A percentile compares a stretch with the other conserved stretches of the same genome.
Conservation (phyloP, 352 stramenopile genomes). For the Blastocystis sp. region DNA sequence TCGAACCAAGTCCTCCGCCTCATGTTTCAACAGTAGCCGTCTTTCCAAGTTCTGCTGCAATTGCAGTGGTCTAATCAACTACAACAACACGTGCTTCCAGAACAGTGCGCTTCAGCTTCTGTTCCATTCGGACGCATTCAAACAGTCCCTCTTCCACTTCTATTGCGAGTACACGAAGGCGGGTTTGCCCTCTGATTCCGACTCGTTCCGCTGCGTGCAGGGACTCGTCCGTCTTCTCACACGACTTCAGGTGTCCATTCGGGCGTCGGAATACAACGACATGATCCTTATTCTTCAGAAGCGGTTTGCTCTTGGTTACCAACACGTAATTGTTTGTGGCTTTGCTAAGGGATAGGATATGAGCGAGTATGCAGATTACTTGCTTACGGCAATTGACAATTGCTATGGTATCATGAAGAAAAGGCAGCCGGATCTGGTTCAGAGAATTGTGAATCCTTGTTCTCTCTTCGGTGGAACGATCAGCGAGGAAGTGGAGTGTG, state of each 20-base stretch:
- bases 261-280: not conserved
- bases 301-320: slow-evolving; percentile 25
- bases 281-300: slow-evolving; percentile 19
- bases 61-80: not conserved
- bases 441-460: not conserved
- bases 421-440: not conserved
- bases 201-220: not conserved
- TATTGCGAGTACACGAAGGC: not conserved
- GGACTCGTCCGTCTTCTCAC: not conserved
- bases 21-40: slow-evolving; percentile 1
- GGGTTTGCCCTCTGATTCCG: not conserved
- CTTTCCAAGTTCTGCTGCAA: not conserved
- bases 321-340: not conserved
- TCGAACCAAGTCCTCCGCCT: not conserved
- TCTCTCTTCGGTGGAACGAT: not conserved
- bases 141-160: not conserved
- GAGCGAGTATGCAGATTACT: slow-evolving; percentile 35
- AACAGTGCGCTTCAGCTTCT: slow-evolving; percentile 34
- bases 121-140: slow-evolving; percentile 40
- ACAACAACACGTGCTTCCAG: slow-evolving; percentile 49
- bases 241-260: slow-evolving; percentile 10
- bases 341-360: not conserved
- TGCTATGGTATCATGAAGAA: slow-evolving; percentile 28
- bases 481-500: not conserved
- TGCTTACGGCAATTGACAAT: not conserved